Evolutionary conservation across 768 basidiomycete genomes (phyloP), one percentile per base, ranked within the genome.

Genomic region (Rubroboletus pulcherrimus): DNA sequence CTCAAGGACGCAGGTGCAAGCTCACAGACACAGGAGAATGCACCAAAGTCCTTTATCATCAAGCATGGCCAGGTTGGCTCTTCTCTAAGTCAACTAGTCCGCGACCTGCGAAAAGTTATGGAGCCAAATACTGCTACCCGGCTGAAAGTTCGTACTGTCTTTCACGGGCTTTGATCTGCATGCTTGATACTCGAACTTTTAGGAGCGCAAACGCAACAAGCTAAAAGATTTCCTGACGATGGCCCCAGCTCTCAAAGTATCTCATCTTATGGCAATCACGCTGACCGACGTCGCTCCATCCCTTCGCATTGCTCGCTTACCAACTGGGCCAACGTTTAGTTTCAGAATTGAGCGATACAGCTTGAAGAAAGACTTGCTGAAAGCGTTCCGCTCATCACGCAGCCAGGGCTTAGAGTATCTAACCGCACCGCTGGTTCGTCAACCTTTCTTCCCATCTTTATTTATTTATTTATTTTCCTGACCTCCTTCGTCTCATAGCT

Each of bases 101-200:
- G 91, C 53, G 96, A 99, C 74, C 76, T 97, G 66, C 80, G 97
- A 66, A 91, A 91, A 72, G 91, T 97, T 57, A 92, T 99, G 91
- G 97, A 99, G 70, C 97, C 97, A 56, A 93, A 98, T 66, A 99
- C 97, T 14, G 97, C 96, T 19, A 87, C 86, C 59, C 81, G 97
- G 48, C 80, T 99, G n/a, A 86, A 77, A 74, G 95, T 96, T 58
- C 60, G 76, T 75, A 34, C 56, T 47, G 2, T 44, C 44, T 31
- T 48, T 41, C 24, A 29, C 45, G 14, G 24, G 11, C 1, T 2
- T 33, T 54, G 9, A 57, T 21, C 29, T 48, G 19, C 31, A 56
- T 52, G 49, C 45, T 56, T 58, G 54, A 63, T 50, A 42, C 62
- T 43, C 9, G 1, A 2, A 64, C 61, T 54, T 66, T 41, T 66